phyloP scores from a whole-genome alignment of 257 asterid genomes.

The Lantana camara region DNA sequence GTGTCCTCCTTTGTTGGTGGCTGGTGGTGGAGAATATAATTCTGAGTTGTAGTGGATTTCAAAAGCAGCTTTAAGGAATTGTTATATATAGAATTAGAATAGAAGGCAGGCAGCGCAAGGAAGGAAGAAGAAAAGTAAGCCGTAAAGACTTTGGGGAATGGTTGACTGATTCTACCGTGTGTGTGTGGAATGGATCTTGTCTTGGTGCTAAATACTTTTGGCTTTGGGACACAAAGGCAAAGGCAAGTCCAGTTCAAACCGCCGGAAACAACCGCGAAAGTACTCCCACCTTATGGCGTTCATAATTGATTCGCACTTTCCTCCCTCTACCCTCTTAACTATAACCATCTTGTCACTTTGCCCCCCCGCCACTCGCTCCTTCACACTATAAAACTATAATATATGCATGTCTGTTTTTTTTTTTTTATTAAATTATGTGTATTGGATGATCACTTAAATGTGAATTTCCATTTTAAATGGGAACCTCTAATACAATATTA shows the following conservation, averaged over 20 bases:
- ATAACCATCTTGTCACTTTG: too few relatives aligned
- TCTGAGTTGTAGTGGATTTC: not conserved
- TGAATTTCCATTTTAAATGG: too few relatives aligned
- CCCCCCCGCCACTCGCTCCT: too few relatives aligned
- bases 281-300: too few relatives aligned
- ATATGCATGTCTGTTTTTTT: too few relatives aligned
- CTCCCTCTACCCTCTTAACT: too few relatives aligned
- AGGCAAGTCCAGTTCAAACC: not conserved
- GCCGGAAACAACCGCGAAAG: conserved; percentile 22
- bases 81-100: not conserved
- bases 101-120: not conserved
- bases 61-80: not conserved
- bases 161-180: conserved; percentile 16
- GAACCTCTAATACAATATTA: too few relatives aligned
- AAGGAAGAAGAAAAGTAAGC: conserved; percentile 10
- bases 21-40: not conserved
- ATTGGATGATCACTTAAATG: too few relatives aligned
- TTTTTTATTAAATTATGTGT: too few relatives aligned
- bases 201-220: not conserved
- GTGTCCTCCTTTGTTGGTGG: not conserved
- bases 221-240: too few relatives aligned
- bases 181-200: conserved; percentile 11
- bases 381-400: too few relatives aligned
- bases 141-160: conserved; percentile 10
- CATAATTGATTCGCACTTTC: too few relatives aligned